These are phyloP conservation scores for Ceratocystis ficicola DNA, from an alignment of 2,329 filamentous ascomycete species.

Conservation along the genomic window DNA sequence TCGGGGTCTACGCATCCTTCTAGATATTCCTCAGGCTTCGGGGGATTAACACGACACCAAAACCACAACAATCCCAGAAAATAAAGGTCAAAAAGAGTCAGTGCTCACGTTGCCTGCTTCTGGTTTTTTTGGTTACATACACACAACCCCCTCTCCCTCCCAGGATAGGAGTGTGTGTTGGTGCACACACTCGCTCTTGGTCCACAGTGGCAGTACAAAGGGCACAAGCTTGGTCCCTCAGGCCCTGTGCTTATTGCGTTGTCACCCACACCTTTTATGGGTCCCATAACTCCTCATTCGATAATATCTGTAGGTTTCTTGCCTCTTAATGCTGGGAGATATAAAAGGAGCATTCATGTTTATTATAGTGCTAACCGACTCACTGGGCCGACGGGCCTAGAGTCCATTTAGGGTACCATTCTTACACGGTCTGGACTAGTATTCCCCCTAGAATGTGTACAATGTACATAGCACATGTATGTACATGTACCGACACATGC, in stretches of 20 bases:
- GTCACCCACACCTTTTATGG: conserved; percentile 4
- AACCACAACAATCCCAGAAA: conserved; percentile 1
- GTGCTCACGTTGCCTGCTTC: background rate
- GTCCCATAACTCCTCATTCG: background rate
- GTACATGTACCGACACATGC: background rate
- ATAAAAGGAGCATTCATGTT: background rate
- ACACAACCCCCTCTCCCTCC: background rate
- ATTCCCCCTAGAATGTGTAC: no score
- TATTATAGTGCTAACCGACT: conserved; percentile 6
- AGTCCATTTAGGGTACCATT: background rate
- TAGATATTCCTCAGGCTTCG: background rate
- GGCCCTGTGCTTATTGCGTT: conserved; percentile 2
- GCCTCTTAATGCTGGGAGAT: background rate
- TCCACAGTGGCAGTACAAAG: background rate
- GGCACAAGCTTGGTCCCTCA: background rate
- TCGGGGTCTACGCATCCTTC: conserved; percentile 9
- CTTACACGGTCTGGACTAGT: background rate
- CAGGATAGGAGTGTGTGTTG: background rate
- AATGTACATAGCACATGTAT: no score
- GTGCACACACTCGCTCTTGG: background rate
- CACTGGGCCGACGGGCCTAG: background rate
- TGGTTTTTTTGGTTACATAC: background rate
- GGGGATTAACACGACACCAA: conserved; percentile 3
- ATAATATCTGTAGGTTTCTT: background rate
- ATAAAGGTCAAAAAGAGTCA: background rate